Evolutionary conservation across 2,329 filamentous ascomycete species (phyloP).

Genomic region (Myriosclerotinia duriaeana): DNA sequence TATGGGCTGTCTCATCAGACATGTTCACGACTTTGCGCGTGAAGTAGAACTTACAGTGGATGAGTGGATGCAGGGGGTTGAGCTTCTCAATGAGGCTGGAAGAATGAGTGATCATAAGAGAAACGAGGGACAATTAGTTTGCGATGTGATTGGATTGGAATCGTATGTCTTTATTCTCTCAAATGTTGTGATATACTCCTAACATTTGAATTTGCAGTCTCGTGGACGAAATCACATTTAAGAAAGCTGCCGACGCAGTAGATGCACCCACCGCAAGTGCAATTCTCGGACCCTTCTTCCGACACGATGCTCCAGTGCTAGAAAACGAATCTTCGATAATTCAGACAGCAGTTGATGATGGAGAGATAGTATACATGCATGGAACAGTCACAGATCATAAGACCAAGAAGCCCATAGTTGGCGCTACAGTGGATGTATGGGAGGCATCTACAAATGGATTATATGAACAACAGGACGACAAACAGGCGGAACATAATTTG

Average conservation of each 20-base stretch:
- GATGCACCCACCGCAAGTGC: slow-evolving; percentile 53
- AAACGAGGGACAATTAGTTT: slow-evolving; percentile 64
- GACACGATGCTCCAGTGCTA: slow-evolving; percentile 55
- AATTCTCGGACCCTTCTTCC: slow-evolving; percentile 66
- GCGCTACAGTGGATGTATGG: slow-evolving; percentile 62
- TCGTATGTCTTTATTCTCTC: slow-evolving; percentile 44
- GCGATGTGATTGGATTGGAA: slow-evolving; percentile 62
- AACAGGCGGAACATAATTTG: slow-evolving; percentile 61
- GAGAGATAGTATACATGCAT: slow-evolving; percentile 54
- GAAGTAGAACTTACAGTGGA: slow-evolving; percentile 59
- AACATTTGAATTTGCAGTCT: slow-evolving; percentile 39
- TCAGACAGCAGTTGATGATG: slow-evolving; percentile 51
- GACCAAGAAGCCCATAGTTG: slow-evolving; percentile 57
- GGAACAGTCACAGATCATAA: slow-evolving; percentile 54
- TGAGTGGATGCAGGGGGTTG: slow-evolving; percentile 56
- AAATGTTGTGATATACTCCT: not conserved
- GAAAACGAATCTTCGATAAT: slow-evolving; percentile 58
- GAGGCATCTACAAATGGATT: slow-evolving; percentile 59
- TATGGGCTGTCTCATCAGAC: slow-evolving; percentile 53
- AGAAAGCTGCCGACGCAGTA: slow-evolving; percentile 37
- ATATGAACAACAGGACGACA: slow-evolving; percentile 61
- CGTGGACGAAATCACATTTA: slow-evolving; percentile 41
- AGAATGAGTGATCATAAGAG: slow-evolving; percentile 61
- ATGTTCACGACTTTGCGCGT: slow-evolving; percentile 59
- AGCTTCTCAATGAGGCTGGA: slow-evolving; percentile 60